Evolutionary conservation across 805 yeast species (phyloP), one percentile per base, ranked within the genome.

Genomic region (Candida glaebosa): DNA sequence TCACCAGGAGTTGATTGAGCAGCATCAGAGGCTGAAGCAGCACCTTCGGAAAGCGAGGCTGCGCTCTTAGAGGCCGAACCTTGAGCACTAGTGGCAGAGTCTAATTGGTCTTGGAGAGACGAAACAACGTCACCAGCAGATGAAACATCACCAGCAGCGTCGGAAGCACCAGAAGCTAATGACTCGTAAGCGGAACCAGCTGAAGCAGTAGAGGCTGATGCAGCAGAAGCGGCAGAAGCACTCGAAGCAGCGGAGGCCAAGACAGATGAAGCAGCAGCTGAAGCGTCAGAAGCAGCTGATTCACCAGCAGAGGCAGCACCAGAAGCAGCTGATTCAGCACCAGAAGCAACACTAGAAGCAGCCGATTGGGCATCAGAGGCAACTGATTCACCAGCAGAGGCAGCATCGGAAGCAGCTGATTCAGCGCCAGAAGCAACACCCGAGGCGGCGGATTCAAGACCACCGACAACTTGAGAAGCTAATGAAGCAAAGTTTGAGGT

Each of bases 231-330:
- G 19, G n/a, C 35, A 37, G 39, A n/a, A 16, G 22, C 6, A 26
- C 16, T n/a, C 5, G 39, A 9, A 15, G 33, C 18, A 28, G 34
- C 18, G 6, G 3, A 17, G n/a, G 32, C 25, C 16, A 45, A 30
- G 15, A 36, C 33, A 19, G 42, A 45, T 32, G 38, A 40, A 25
- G 34, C 35, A 31, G 31, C 42, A 28, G 42, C 44, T 12, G 41
- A 17, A 10, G 17, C 28, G 22, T 17, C 16, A 16, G 34, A 4
- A 4, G 38, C 16, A 3, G 19, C 22, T 28, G 36, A 25, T 26
- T 5, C 60, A 28, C 44, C 50, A 31, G 44, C 41, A 30, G 47
- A 44, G 24, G 49, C 50, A 22, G 45, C 47, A 16, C 39, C 42
- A 26, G 46, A 20, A 8, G 35, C 48, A 17, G 38, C 40, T 28